Conservation (phyloP, 768 basidiomycete species). For the Phaeotremella fagi region DNA sequence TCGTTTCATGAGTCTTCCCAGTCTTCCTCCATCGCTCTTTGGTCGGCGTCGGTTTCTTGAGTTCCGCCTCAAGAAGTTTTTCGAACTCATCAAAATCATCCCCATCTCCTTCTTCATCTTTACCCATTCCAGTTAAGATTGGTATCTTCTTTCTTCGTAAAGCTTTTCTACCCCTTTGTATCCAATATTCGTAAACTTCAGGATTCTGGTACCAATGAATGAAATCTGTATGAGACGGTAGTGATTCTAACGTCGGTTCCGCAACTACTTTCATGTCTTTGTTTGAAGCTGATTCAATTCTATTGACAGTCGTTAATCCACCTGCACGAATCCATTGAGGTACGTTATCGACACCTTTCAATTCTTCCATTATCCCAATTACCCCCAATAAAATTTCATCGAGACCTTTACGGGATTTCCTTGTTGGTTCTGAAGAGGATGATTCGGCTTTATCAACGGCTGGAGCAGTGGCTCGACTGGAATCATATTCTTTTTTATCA, state of each 20-base stretch:
- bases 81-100: too few relatives aligned
- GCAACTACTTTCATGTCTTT: background rate
- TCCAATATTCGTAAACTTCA: constrained; percentile 20
- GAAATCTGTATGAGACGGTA: constrained; percentile 29
- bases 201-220: constrained; percentile 29
- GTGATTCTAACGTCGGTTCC: constrained; percentile 7
- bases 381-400: constrained; percentile 41
- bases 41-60: too few relatives aligned
- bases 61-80: too few relatives aligned
- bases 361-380: constrained; percentile 40
- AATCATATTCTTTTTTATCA: constrained; percentile 17
- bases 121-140: constrained; percentile 14
- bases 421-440: background rate
- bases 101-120: too few relatives aligned
- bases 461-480: constrained; percentile 5
- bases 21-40: background rate
- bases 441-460: background rate
- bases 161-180: constrained; percentile 21
- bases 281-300: too few relatives aligned
- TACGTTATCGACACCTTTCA: constrained; percentile 30
- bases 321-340: constrained; percentile 44
- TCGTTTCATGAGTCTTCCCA: background rate
- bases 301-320: constrained; percentile 23
- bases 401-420: constrained; percentile 2
- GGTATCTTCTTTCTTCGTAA: constrained; percentile 27